These are phyloP conservation scores for Albizia julibrissin DNA, from an alignment of 306 rosid genomes.

Conservation along the genomic window DNA sequence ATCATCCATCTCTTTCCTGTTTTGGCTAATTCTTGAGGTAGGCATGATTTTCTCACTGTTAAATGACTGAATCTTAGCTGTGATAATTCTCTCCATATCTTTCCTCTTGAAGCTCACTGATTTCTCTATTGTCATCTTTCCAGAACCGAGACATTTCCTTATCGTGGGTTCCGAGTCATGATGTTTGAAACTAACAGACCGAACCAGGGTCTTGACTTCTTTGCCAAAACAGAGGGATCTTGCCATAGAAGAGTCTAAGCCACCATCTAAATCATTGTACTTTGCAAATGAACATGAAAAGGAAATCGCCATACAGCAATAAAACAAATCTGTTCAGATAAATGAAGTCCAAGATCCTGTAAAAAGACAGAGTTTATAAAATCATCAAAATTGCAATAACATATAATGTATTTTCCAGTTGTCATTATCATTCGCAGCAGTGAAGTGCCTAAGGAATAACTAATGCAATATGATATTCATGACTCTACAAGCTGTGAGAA, in stretches of 20 bases:
- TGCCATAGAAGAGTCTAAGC: not conserved
- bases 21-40: slow-evolving; percentile 25
- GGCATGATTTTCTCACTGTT: slow-evolving; percentile 29
- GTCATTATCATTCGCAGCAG: not conserved
- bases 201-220: not conserved
- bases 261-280: not conserved
- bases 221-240: not conserved
- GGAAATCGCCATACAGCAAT: not conserved
- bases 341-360: slow-evolving; percentile 36
- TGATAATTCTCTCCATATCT: slow-evolving; percentile 45
- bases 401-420: not conserved
- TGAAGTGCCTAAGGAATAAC: not conserved
- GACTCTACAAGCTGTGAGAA: not conserved
- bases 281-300: slow-evolving; percentile 12
- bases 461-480: not conserved
- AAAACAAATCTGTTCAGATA: slow-evolving; percentile 19
- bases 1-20: slow-evolving; percentile 36
- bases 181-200: slow-evolving; percentile 45
- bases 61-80: slow-evolving; percentile 35
- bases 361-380: slow-evolving; percentile 2
- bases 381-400: not conserved
- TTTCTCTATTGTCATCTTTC: slow-evolving; percentile 53
- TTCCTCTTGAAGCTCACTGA: slow-evolving; percentile 54
- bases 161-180: slow-evolving; percentile 50
- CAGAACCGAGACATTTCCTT: slow-evolving; percentile 46